These are phyloP conservation scores for Kwoniella botswanensis DNA, from an alignment of 768 basidiomycete species.

Conservation along the genomic window DNA sequence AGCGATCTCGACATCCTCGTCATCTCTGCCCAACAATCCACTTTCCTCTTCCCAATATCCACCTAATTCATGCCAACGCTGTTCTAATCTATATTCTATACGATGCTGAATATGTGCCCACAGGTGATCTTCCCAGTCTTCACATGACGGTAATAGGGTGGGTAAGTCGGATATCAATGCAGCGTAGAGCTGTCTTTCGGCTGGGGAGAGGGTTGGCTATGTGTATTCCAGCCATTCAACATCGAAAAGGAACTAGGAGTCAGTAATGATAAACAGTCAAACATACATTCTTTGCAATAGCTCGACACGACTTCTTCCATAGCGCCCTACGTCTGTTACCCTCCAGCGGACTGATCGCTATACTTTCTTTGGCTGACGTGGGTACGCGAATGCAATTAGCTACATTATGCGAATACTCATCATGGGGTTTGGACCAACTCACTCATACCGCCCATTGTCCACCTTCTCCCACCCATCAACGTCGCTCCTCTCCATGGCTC, in stretches of 20 bases:
- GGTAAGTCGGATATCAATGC: constrained; percentile 73
- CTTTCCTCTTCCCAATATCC: constrained; percentile 79
- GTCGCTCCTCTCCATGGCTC: constrained; percentile 93
- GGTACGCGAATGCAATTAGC: background rate
- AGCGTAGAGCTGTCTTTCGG: constrained; percentile 86
- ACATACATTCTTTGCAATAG: constrained; percentile 76
- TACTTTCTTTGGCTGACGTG: constrained; percentile 20
- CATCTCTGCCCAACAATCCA: constrained; percentile 54
- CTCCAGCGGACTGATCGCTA: constrained; percentile 29
- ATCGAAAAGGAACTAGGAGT: too few relatives aligned
- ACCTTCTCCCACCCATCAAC: constrained; percentile 79
- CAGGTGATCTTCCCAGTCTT: constrained; percentile 92
- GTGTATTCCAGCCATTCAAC: background rate
- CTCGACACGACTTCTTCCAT: constrained; percentile 87
- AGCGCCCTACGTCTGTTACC: constrained; percentile 79
- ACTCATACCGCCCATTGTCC: constrained; percentile 52
- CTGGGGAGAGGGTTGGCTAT: constrained; percentile 67
- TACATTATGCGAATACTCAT: background rate
- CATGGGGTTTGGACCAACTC: constrained; percentile 11
- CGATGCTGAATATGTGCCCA: constrained; percentile 85
- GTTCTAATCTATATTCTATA: constrained; percentile 69
- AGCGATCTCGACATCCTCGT: constrained; percentile 71
- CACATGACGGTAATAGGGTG: constrained; percentile 72
- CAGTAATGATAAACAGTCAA: background rate
- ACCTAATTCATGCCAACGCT: constrained; percentile 60